Evolutionary conservation across 768 basidiomycete genomes (phyloP).

Genomic region (Peribolospora kevripleyi): DNA sequence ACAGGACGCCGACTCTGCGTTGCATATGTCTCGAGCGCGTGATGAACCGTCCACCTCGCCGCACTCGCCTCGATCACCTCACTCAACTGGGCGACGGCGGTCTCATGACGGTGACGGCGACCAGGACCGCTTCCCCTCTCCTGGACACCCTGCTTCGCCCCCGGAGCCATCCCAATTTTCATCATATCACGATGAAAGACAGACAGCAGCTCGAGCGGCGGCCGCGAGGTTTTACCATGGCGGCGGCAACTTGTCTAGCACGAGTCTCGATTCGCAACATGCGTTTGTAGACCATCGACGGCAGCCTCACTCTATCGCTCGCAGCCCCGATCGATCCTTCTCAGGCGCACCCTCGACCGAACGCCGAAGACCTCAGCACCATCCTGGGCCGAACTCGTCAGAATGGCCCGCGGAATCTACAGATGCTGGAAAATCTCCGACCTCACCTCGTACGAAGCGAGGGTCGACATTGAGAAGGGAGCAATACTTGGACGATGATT

Average conservation of each 20-base stretch:
- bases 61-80: no score
- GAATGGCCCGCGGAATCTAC: background rate
- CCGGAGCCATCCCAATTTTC: no score
- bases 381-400: background rate
- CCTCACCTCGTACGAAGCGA: slow-evolving; percentile 1
- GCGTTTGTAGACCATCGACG: slow-evolving; percentile 15
- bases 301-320: slow-evolving; percentile 8
- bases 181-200: no score
- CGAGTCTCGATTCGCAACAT: slow-evolving; percentile 13
- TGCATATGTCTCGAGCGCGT: no score
- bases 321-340: background rate
- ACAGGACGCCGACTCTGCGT: no score
- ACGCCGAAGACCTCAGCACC: background rate
- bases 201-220: no score
- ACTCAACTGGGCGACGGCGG: no score
- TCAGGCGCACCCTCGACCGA: background rate
- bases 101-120: no score
- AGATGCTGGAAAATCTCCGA: background rate
- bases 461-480: background rate
- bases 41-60: no score
- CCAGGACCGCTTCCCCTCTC: no score
- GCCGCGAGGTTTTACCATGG: no score
- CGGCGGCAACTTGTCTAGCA: slow-evolving; percentile 11
- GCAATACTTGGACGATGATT: slow-evolving; percentile 1
- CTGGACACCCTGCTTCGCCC: no score